phyloP scores from a whole-genome alignment of 2,329 filamentous ascomycete species.

The Pestalotiopsis sp. region DNA sequence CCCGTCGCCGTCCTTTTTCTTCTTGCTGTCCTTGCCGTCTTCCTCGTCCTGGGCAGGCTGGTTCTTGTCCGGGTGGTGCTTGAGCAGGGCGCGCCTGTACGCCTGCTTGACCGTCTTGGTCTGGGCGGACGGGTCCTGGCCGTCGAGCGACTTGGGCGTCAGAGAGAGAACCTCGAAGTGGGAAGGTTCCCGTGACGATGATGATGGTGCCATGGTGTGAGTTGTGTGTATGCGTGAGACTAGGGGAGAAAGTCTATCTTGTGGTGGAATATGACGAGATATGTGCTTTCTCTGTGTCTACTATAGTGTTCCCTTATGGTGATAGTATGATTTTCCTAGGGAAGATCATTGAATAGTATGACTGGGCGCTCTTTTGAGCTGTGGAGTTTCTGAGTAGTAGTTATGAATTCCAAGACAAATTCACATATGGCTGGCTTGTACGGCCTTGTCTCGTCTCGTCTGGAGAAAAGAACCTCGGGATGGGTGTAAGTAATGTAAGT shows the following conservation, averaged over 20 bases:
- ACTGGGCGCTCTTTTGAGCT: neutral
- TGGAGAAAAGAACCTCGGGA: neutral
- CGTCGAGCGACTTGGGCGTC: constrained; percentile 49
- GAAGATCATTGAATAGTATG: neutral
- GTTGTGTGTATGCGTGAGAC: too few species aligned
- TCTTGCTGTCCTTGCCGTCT: constrained; percentile 14
- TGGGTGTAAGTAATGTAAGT: neutral
- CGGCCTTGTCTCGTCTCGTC: neutral
- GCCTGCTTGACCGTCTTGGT: constrained; percentile 58
- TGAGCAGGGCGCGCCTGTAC: constrained; percentile 67
- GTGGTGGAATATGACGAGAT: neutral
- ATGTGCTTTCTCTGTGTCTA: neutral
- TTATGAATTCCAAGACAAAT: neutral
- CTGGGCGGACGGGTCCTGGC: constrained; percentile 44
- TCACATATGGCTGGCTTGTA: neutral
- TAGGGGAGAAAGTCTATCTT: too few species aligned
- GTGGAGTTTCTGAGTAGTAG: neutral
- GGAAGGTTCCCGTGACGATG: constrained; percentile 42
- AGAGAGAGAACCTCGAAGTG: constrained; percentile 66
- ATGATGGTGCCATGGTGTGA: constrained; percentile 27
- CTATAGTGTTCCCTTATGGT: neutral
- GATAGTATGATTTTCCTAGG: neutral
- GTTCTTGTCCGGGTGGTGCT: constrained; percentile 67
- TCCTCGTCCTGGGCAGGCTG: constrained; percentile 18
- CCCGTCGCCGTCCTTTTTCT: neutral